Evolutionary conservation across 2,329 filamentous ascomycete genomes (phyloP), one percentile per base, ranked within the genome.

Genomic region (Colletotrichum shisoi): DNA sequence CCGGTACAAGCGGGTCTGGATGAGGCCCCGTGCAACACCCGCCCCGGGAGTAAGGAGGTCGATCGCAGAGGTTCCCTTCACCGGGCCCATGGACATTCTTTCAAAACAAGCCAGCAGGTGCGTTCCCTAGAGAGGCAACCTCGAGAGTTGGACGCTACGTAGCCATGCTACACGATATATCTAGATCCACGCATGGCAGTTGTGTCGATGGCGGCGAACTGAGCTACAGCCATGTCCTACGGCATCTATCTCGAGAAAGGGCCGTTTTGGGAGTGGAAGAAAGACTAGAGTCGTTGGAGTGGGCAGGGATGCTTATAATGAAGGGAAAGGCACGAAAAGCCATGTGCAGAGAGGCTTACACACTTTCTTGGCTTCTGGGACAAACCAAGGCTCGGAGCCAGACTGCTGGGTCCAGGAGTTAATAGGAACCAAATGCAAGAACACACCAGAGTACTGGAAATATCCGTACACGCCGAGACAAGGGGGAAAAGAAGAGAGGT

Each of bases 291-390:
- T 17, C 39, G 39, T 40, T 40, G 39, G 27, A n/a, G 42, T n/a
- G 45, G 52, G 17, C 40, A 21, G 34, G 48, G 4, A 46, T 27
- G 44, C 17, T 37, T 34, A 27, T 40, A n/a, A n/a, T 21, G n/a
- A 21, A 4, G 54, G 40, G 53, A 58, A 21, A 48, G 45, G 48
- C 44, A 53, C 27, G 15, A 60, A 9, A 60, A 34, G 42, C 49
- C 48, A 44, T 65, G 57, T 62, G 57, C 49, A 49, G 62, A 51
- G 57, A 56, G 57, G 42, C 57, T 65, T 54, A 34, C 49, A 49
- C 49, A 49, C 49, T 21, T 65, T 62, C 62, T 57, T 65, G 21
- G 7, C 57, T 62, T 49, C 24, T 65, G 62, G 57, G 57, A 65
- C 57, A 34, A 49, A 42, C 40, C 45, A 40, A 58, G 40, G 24